phyloP scores from a whole-genome alignment of 257 asterid genomes.

The Solanum piurae region DNA sequence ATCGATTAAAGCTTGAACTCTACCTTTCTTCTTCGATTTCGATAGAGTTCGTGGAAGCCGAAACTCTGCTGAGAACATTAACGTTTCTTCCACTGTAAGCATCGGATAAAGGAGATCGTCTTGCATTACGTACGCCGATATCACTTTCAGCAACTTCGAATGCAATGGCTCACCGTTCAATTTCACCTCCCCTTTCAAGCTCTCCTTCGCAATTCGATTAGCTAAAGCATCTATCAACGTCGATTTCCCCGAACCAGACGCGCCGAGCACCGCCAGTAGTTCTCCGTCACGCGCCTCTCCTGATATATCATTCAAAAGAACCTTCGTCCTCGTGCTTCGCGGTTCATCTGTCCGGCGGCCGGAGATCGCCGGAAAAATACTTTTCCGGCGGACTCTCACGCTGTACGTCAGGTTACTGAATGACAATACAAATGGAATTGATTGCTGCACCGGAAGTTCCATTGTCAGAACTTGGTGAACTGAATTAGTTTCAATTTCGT shows the following conservation, averaged over 20 bases:
- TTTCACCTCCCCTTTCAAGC: constrained; percentile 29
- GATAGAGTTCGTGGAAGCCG: neutral
- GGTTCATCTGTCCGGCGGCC: constrained; percentile 8
- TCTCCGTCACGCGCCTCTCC: constrained; percentile 46
- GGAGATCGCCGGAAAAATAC: neutral
- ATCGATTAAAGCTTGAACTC: constrained; percentile 13
- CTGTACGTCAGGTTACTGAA: constrained; percentile 52
- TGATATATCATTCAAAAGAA: constrained; percentile 25
- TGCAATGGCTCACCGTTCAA: constrained; percentile 31
- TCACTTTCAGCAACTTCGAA: constrained; percentile 24
- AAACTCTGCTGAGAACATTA: neutral
- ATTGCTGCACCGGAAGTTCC: constrained; percentile 8
- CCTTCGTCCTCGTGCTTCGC: constrained; percentile 1
- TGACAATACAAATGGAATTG: constrained; percentile 49
- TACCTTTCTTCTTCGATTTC: constrained; percentile 11
- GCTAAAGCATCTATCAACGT: constrained; percentile 43
- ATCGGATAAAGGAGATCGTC: neutral
- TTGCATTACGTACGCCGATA: constrained; percentile 28
- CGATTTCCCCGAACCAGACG: constrained; percentile 42
- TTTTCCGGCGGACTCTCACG: constrained; percentile 22
- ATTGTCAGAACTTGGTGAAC: constrained; percentile 39
- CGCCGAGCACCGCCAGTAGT: constrained; percentile 36
- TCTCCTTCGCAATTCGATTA: constrained; percentile 23
- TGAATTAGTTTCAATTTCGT: constrained; percentile 27
- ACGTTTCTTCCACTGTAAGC: neutral